Conservation (phyloP, 139 green algal genomes). For the Chlamydomonas sp. region DNA sequence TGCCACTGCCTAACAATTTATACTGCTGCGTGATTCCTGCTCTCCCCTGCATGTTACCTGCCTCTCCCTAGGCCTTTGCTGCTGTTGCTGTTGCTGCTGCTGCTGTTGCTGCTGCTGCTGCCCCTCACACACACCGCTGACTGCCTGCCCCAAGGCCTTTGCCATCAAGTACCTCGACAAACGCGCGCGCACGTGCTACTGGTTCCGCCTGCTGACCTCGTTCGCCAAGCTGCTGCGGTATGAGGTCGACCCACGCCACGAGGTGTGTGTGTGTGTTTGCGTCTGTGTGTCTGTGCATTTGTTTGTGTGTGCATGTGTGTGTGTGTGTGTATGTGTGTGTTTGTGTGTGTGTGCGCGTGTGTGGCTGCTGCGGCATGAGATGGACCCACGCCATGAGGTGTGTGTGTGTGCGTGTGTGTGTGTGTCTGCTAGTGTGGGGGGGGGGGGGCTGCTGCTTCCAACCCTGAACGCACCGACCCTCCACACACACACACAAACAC, state of each 20-base stretch:
- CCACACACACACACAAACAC: too few species aligned
- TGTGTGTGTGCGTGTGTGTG: not conserved
- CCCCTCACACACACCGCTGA: too few species aligned
- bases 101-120: too few species aligned
- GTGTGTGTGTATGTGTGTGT: slow-evolving; percentile 3
- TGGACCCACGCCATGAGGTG: slow-evolving; percentile 4
- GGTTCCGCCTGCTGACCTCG: slow-evolving; percentile 12
- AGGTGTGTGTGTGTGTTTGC: not conserved
- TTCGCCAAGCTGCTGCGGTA: slow-evolving; percentile 19
- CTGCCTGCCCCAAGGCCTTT: too few species aligned
- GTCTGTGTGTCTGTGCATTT: not conserved
- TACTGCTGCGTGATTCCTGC: too few species aligned
- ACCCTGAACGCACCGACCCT: too few species aligned
- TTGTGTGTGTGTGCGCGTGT: not conserved
- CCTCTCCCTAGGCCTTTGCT: too few species aligned
- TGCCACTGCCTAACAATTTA: too few species aligned
- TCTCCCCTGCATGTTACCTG: too few species aligned
- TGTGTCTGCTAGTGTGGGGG: too few species aligned
- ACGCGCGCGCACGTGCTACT: slow-evolving; percentile 18
- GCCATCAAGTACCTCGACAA: slow-evolving; percentile 17
- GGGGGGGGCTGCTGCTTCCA: too few species aligned
- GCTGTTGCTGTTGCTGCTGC: too few species aligned
- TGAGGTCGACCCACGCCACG: not conserved
- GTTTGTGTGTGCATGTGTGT: not conserved
- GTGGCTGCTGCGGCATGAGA: not conserved